Base-by-base conservation (phyloP, 106 monocot genomes). In the Phalaenopsis equestris region DNA sequence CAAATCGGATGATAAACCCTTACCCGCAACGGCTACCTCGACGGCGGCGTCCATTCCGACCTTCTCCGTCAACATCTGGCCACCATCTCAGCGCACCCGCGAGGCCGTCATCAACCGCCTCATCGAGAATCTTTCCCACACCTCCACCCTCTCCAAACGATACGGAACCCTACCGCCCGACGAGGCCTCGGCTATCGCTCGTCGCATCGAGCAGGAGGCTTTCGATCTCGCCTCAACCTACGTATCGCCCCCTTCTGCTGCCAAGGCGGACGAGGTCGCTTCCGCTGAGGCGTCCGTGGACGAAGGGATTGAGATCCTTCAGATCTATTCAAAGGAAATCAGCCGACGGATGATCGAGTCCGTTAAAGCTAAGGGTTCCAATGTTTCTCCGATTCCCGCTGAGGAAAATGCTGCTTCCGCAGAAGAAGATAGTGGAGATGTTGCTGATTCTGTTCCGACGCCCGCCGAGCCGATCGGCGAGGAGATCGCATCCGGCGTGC, bases 21-120 rank as follows among this genome's bases (percentile, higher is more conserved):
- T 36, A 21, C 30, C 61, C 0, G 61, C 42, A 21, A 19, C 81
- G 3, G 67, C 39, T 41, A 8, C 61, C 18, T 75, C 82, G 23
- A 37, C 76, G 45, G 55, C 16, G 47, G 6, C 21, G 3, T 2
- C 48, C 30, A 7, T 8, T 6, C 39, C 77, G 10, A 56, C 79
- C 6, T 17, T 85, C 73, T 85, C 85, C 77, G 75, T 88, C 64
- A 85, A 79, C 67, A 88, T 90, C 78, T 90, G 90, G 90, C 90
- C 90, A 0, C 90, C 90, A 41, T 52, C 84, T 24, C 88, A 88
- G 80, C 88, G 90, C 82, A 88, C 90, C 16, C 90, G 90, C 19
- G 88, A 90, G 21, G 88, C 90, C 41, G 90, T 90, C 21, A 79
- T 80, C 45, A 70, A 68, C 37, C 88, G 88, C 77, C 86, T 90